Conservation (phyloP, 305 asterid species). For the Fraxinus velutina region DNA sequence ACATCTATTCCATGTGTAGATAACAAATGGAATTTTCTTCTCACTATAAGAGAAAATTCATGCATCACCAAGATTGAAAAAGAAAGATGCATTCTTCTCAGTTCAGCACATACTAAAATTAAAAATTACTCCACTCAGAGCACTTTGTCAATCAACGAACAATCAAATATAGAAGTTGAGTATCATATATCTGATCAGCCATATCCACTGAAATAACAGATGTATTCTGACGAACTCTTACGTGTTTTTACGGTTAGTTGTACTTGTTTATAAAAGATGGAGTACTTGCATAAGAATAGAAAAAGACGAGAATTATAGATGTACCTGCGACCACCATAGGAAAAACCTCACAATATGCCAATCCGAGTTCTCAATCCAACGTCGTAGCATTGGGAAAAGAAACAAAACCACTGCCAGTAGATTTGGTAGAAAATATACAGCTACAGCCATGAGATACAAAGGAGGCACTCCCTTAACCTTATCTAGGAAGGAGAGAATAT, state of each 20-base stretch:
- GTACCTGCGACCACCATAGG: constrained; percentile 99
- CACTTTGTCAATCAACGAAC: neutral
- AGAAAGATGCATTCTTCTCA: neutral
- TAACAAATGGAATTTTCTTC: constrained; percentile 7
- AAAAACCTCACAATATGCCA: constrained; percentile 86
- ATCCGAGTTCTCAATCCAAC: constrained; percentile 97
- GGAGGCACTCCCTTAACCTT: constrained; percentile 85
- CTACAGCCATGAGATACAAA: constrained; percentile 74
- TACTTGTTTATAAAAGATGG: constrained; percentile 8
- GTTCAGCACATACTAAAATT: constrained; percentile 3
- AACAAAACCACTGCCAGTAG: constrained; percentile 65
- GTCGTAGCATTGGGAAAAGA: constrained; percentile 89
- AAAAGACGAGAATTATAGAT: constrained; percentile 15
- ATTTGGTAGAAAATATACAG: constrained; percentile 79
- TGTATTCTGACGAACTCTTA: constrained; percentile 1
- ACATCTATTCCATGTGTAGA: neutral
- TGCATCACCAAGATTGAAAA: neutral
- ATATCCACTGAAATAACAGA: constrained; percentile 14
- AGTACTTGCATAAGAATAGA: constrained; percentile 19
- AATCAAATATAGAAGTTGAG: neutral
- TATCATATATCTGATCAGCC: constrained; percentile 1
- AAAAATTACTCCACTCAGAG: neutral
- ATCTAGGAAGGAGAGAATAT: constrained; percentile 60
- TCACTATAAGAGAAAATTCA: neutral
- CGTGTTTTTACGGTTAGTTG: neutral